Conservation (phyloP, 2,329 filamentous ascomycete genomes). For the Cucurbitaria berberidis region DNA sequence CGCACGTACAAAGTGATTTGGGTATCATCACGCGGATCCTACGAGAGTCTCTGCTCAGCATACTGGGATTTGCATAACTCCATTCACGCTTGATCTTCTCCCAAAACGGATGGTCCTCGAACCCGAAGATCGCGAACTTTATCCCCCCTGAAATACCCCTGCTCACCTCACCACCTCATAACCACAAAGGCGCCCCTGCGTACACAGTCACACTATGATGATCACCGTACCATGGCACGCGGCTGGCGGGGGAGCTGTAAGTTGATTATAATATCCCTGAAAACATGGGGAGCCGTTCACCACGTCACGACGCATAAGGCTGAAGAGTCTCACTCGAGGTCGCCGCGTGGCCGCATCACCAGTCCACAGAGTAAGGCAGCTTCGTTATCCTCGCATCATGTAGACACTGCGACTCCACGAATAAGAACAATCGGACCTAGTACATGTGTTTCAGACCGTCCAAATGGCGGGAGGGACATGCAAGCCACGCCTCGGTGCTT, state of each 20-base stretch:
- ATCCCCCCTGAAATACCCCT: not conserved
- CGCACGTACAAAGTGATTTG: not conserved
- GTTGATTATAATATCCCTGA: not conserved
- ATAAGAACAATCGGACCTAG: not conserved
- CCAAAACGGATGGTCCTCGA: not conserved
- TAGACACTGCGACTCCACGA: not conserved
- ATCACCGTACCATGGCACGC: not conserved
- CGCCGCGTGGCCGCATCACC: slow-evolving; percentile 2
- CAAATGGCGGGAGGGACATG: not conserved
- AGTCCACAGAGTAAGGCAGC: not conserved
- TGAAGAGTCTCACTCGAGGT: not conserved
- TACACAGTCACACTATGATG: not conserved
- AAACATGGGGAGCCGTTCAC: not conserved
- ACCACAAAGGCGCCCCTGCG: not conserved
- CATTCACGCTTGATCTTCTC: not conserved
- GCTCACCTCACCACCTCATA: not conserved
- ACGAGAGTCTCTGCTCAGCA: too few relatives aligned
- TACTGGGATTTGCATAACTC: not conserved
- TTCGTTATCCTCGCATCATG: not conserved
- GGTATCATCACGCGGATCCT: too few relatives aligned
- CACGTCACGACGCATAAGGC: not conserved
- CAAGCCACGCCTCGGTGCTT: not conserved
- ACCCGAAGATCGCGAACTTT: not conserved
- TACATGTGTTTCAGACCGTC: not conserved
- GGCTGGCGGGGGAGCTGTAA: not conserved